Percentiles rank a stretch among this genome's conserved stretches.
These are phyloP conservation scores for Conringia planisiliqua DNA, from an alignment of 345 rosid genomes.

Conservation along the genomic window DNA sequence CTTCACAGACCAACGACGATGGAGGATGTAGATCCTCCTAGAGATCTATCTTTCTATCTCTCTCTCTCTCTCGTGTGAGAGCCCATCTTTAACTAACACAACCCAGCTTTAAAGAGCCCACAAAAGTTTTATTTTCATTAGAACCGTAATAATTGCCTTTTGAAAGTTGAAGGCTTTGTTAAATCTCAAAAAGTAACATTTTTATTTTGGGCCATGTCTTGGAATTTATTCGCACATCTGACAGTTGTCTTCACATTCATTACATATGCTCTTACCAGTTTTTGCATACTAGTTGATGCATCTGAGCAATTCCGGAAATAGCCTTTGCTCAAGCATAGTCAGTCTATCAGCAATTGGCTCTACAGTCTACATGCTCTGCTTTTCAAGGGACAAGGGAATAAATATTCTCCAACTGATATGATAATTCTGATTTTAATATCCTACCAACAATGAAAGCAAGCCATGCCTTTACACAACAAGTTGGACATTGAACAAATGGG, in stretches of 20 bases:
- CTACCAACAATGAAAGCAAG: background rate
- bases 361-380: too few species aligned
- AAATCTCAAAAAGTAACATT: background rate
- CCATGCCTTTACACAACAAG: background rate
- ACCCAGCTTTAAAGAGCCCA: slow-evolving; percentile 12
- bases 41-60: slow-evolving; percentile 6
- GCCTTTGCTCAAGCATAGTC: background rate
- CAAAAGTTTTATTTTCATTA: background rate
- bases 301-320: background rate
- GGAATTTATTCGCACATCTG: background rate
- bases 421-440: background rate
- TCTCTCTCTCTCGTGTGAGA: background rate
- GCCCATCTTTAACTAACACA: slow-evolving; percentile 7
- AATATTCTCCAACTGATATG: background rate
- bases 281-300: background rate
- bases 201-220: background rate
- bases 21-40: background rate
- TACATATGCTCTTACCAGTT: background rate
- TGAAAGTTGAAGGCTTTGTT: background rate
- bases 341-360: background rate
- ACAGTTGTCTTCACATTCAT: background rate
- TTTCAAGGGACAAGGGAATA: background rate
- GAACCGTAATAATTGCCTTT: background rate
- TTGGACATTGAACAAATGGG: background rate
- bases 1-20: slow-evolving; percentile 9